Evolutionary conservation across 306 rosid species (phyloP).

Genomic region (Cotoneaster glaucophyllus): DNA sequence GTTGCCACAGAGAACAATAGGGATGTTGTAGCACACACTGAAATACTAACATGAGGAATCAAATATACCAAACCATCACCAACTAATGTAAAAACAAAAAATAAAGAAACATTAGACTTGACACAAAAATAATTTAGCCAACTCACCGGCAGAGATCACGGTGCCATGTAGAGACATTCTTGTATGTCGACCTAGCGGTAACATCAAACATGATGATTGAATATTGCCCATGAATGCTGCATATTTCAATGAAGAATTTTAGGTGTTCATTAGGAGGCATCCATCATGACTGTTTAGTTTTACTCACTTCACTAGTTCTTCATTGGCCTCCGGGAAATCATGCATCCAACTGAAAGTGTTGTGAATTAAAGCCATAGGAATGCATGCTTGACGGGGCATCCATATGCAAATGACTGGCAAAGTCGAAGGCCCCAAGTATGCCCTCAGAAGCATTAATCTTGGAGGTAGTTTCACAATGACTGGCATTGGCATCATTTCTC

Average conservation of each 20-base stretch:
- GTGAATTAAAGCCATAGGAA: too few relatives aligned
- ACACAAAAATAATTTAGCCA: neutral
- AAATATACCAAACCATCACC: neutral
- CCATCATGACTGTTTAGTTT: too few relatives aligned
- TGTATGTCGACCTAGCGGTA: slow-evolving; percentile 61
- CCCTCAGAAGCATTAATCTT: too few relatives aligned
- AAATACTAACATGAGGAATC: neutral
- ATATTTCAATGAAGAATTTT: neutral
- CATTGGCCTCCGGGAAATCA: too few relatives aligned
- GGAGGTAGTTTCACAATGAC: too few relatives aligned
- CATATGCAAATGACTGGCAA: too few relatives aligned
- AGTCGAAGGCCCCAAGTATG: too few relatives aligned
- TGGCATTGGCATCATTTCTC: too few relatives aligned
- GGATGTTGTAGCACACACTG: slow-evolving; percentile 69
- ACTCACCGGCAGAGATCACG: slow-evolving; percentile 63
- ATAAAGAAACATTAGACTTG: neutral
- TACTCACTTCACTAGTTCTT: too few relatives aligned
- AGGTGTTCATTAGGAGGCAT: neutral
- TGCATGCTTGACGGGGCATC: too few relatives aligned
- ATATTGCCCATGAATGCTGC: slow-evolving; percentile 71
- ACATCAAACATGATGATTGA: slow-evolving; percentile 77
- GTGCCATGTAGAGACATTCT: slow-evolving; percentile 74
- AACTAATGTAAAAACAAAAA: neutral
- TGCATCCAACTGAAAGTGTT: too few relatives aligned
- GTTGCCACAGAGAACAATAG: slow-evolving; percentile 73